Base-by-base conservation (phyloP, 2,329 filamentous ascomycete species). In the Hymenoscyphus infarciens region DNA sequence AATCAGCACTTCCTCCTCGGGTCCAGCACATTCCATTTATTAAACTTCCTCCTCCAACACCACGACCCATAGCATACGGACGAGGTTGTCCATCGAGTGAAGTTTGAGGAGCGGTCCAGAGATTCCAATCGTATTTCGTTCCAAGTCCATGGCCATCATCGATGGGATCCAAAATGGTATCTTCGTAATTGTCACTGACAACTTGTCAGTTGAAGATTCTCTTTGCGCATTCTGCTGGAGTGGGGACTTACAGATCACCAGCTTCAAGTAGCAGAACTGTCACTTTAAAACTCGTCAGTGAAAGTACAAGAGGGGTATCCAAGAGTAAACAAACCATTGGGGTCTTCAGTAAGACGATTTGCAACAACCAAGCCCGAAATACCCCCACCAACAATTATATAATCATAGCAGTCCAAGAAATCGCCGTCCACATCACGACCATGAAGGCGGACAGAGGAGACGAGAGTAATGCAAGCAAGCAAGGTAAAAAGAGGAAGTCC, bases 331-430 rank as follows among this genome's bases (percentile, higher is more conserved):
- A 22, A 45, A 65, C 69, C 64, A 60, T 60, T 60, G 2, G 69
- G 66, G 56, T 71, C 72, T 67, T 80, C 78, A 19, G 76, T 75
- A 53, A 82, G 70, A 3, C 78, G 71, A 27, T 76, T 76, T 27
- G 78, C 78, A 31, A 82, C 70, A 1, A 78, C 76, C 11, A 82
- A 73, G 27, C 80, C 79, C 38, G 78, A 78, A 31, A 77, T 74
- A 4, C 80, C 80, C 19, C 80, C 80, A 3, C 80, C 80, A 29
- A 80, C 73, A 49, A 82, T 71, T 16, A 81, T 69, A 59, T 76
- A 77, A 61, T 77, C 74, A 59, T 77, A 77, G 60, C 69, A 70
- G 39, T 63, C 63, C 16, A 70, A 42, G 33, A 71, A 66, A n/a
- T 64, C 55, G 31, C 63, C 63, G 56, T 69, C 61, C 2, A 69